Percentiles rank a stretch among this genome's conserved stretches.
Evolutionary conservation across 2,329 filamentous ascomycete genomes (phyloP).

Genomic region (Grosmannia serpens): DNA sequence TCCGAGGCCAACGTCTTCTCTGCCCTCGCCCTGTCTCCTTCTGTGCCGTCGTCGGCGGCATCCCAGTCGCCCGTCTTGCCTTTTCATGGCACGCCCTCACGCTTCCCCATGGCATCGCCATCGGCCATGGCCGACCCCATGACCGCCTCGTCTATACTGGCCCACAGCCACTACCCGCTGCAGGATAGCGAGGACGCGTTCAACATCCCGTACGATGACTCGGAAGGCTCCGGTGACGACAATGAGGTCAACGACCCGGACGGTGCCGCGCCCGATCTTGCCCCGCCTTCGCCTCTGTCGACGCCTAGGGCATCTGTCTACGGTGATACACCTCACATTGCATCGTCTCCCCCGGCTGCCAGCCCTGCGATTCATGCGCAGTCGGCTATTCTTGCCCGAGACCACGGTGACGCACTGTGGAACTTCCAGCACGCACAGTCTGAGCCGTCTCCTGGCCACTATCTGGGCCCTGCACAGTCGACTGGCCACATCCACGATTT

Average conservation of each 20-base stretch:
- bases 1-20: constrained; percentile 58
- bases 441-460: background rate
- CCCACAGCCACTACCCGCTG: constrained; percentile 22
- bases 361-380: constrained; percentile 12
- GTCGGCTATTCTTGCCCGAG: constrained; percentile 20
- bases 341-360: background rate
- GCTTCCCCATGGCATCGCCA: background rate
- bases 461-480: background rate
- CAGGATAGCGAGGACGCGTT: constrained; percentile 45
- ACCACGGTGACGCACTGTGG: constrained; percentile 9
- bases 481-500: background rate
- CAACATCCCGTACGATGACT: constrained; percentile 44
- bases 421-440: constrained; percentile 1
- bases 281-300: constrained; percentile 23
- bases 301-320: constrained; percentile 44
- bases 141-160: constrained; percentile 21
- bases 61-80: constrained; percentile 19
- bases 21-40: constrained; percentile 44
- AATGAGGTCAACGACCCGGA: constrained; percentile 13
- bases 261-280: constrained; percentile 2
- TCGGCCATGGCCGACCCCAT: constrained; percentile 14
- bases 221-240: constrained; percentile 25
- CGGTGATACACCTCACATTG: constrained; percentile 3
- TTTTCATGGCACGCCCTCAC: background rate
- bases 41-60: constrained; percentile 43